Percentiles rank a stretch among this genome's conserved stretches.
Conservation (phyloP, 1,284 basidiomycete species). For the Cutaneotrichosporon dermatis region DNA sequence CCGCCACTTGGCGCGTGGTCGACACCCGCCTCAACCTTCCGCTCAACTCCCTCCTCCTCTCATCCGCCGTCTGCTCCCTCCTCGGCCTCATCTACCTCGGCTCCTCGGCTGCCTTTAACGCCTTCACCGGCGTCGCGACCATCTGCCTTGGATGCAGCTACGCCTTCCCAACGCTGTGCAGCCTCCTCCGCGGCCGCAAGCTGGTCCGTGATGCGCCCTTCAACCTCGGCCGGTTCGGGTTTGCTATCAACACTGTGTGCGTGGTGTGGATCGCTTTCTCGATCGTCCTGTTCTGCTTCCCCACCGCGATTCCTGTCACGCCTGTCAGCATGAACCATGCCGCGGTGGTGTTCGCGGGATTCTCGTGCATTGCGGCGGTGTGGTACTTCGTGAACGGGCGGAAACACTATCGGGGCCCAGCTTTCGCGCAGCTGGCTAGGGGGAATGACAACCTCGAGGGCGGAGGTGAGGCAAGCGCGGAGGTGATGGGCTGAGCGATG, state of each 20-base stretch:
- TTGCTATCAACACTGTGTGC: conserved; percentile 35
- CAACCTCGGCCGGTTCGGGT: conserved; percentile 43
- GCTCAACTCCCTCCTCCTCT: conserved; percentile 46
- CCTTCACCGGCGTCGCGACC: conserved; percentile 41
- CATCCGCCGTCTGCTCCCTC: conserved; percentile 44
- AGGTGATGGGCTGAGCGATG: background rate
- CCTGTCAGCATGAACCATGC: conserved; percentile 48
- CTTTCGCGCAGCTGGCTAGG: conserved; percentile 1
- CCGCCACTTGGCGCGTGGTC: conserved; percentile 38
- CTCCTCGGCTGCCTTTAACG: conserved; percentile 41
- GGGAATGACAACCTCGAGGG: conserved; percentile 4
- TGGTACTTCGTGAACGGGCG: conserved; percentile 56
- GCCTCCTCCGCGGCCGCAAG: conserved; percentile 40
- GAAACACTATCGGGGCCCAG: conserved; percentile 40
- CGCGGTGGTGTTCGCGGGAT: conserved; percentile 60
- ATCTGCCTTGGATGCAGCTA: conserved; percentile 43
- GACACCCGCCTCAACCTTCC: conserved; percentile 46
- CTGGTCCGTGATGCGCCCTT: conserved; percentile 37
- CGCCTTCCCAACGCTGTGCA: conserved; percentile 47
- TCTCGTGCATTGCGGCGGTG: conserved; percentile 54
- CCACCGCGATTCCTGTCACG: conserved; percentile 31
- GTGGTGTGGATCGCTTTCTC: conserved; percentile 13
- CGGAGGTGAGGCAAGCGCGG: background rate
- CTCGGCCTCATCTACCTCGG: conserved; percentile 48
- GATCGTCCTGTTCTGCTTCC: conserved; percentile 20